These are phyloP conservation scores for Zasmidium cellare DNA, from an alignment of 2,329 filamentous ascomycete genomes.

Conservation along the genomic window DNA sequence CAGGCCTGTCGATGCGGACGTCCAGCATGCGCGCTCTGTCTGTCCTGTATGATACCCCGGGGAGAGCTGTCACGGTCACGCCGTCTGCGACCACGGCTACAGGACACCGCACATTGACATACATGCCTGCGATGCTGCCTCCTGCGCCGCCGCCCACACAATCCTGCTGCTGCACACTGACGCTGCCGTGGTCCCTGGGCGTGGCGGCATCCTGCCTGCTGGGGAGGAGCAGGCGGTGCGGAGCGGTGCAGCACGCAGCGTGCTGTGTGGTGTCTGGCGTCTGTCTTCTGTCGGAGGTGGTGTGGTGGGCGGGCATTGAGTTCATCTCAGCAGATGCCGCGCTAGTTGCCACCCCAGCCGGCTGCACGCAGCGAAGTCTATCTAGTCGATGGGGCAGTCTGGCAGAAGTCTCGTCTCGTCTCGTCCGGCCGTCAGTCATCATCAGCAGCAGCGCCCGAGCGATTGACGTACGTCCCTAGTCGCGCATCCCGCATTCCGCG, in stretches of 20 bases:
- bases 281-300: neutral
- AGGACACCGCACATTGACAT: no score
- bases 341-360: conserved; percentile 10
- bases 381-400: conserved; percentile 8
- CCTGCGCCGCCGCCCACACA: no score
- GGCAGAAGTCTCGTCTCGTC: neutral
- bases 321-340: conserved; percentile 11
- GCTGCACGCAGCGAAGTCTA: neutral
- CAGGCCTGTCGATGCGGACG: no score
- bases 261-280: neutral
- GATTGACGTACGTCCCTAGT: neutral
- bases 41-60: no score
- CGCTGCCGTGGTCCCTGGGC: no score
- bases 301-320: neutral
- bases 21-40: no score
- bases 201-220: no score
- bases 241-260: no score
- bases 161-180: no score
- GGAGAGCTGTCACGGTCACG: no score
- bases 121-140: neutral
- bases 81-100: neutral
- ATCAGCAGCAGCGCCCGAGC: conserved; percentile 12
- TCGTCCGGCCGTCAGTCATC: no score
- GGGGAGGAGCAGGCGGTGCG: no score
- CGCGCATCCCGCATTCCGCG: conserved; percentile 18